A percentile compares a stretch with the other conserved stretches of the same genome.
phyloP scores from a whole-genome alignment of 2,329 filamentous ascomycete genomes.

The Pezicula radicicola region DNA sequence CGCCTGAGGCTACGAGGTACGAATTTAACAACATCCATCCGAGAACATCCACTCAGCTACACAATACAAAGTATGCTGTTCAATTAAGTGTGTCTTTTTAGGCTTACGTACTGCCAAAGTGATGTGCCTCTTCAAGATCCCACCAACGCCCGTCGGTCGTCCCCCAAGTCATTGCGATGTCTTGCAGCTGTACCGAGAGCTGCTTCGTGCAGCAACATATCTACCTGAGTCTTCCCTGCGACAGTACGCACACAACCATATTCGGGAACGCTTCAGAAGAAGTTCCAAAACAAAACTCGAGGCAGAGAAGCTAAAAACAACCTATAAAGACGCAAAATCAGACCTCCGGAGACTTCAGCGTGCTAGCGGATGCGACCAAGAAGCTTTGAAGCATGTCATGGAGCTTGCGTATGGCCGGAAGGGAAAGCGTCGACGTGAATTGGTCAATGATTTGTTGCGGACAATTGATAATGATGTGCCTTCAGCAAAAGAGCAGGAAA shows the following conservation, averaged over 20 bases:
- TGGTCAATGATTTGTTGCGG: constrained; percentile 39
- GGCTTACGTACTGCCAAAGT: no score
- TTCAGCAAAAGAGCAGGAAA: constrained; percentile 28
- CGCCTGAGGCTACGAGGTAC: no score
- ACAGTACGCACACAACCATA: constrained; percentile 37
- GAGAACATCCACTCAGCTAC: no score
- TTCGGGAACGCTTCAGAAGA: constrained; percentile 45
- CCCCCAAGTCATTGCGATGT: no score
- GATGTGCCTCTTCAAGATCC: no score
- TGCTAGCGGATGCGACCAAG: constrained; percentile 48
- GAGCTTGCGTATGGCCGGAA: constrained; percentile 48
- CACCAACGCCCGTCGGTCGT: no score
- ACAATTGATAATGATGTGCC: constrained; percentile 31
- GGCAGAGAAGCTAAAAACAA: no score
- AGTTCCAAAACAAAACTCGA: neutral
- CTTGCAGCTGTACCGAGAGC: constrained; percentile 50
- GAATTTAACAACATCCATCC: no score
- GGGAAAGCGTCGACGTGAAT: constrained; percentile 47
- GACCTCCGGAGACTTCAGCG: constrained; percentile 41
- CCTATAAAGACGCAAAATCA: neutral
- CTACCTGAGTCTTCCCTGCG: constrained; percentile 49
- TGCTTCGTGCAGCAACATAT: constrained; percentile 60
- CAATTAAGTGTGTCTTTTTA: no score
- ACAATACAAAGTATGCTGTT: no score
- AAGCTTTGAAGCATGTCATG: constrained; percentile 46